Evolutionary conservation across 2,329 filamentous ascomycete species (phyloP).

Genomic region (Fusarium albosuccineum): DNA sequence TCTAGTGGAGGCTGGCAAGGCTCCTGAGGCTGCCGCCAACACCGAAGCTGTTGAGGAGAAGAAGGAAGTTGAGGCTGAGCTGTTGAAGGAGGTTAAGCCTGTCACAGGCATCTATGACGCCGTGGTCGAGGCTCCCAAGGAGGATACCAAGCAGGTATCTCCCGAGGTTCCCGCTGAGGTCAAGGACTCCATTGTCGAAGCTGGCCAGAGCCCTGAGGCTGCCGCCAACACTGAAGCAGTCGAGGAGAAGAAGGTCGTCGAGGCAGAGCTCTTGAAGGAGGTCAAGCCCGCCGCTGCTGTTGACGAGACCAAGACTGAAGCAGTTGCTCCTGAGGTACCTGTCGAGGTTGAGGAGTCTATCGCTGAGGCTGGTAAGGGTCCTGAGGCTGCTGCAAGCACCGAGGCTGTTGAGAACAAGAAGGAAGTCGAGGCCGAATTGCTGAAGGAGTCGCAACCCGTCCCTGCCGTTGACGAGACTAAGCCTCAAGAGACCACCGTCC

Average conservation of each 20-base stretch:
- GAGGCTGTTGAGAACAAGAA: constrained; percentile 81
- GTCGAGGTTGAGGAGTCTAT: constrained; percentile 70
- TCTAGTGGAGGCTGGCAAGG: constrained; percentile 67
- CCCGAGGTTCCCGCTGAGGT: constrained; percentile 64
- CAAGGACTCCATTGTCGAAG: constrained; percentile 78
- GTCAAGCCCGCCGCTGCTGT: constrained; percentile 61
- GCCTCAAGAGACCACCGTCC: constrained; percentile 54
- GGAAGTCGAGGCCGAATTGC: constrained; percentile 78
- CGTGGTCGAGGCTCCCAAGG: constrained; percentile 39
- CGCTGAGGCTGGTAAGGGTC: constrained; percentile 67
- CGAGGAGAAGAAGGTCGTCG: constrained; percentile 76
- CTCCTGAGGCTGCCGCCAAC: constrained; percentile 79
- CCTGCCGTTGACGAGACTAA: constrained; percentile 71
- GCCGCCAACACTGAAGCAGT: constrained; percentile 75
- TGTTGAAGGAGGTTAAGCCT: constrained; percentile 73
- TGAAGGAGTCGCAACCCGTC: constrained; percentile 69
- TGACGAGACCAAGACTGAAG: constrained; percentile 55
- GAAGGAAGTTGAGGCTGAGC: constrained; percentile 78
- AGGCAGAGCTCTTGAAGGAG: constrained; percentile 78
- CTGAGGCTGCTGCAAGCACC: constrained; percentile 78
- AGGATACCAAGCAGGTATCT: constrained; percentile 51
- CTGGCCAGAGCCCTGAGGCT: constrained; percentile 73
- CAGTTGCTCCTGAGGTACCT: constrained; percentile 65
- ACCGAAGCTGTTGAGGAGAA: constrained; percentile 80
- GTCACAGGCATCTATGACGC: constrained; percentile 37